A percentile compares a stretch with the other conserved stretches of the same genome.
Evolutionary conservation across 129 eudicot genomes (phyloP).

Genomic region (Sambucus nigra): DNA sequence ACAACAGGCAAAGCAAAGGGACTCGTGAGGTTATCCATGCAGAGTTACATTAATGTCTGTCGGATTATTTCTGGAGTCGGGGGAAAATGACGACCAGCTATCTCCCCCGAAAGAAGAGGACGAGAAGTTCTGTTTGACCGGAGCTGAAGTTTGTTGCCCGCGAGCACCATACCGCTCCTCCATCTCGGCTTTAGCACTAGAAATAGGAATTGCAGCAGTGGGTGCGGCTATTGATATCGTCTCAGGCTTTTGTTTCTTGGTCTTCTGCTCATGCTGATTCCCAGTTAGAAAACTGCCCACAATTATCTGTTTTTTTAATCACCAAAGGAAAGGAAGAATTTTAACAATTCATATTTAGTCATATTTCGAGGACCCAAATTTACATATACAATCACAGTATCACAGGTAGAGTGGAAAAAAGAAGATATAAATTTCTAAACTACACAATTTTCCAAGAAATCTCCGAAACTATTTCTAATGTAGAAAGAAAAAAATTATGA

Average conservation of each 20-base stretch:
- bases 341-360: background rate
- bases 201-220: slow-evolving; percentile 24
- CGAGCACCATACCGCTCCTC: slow-evolving; percentile 35
- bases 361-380: too few species aligned
- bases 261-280: slow-evolving; percentile 63
- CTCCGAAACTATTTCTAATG: too few species aligned
- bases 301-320: slow-evolving; percentile 51
- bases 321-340: background rate
- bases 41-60: slow-evolving; percentile 53
- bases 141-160: slow-evolving; percentile 9
- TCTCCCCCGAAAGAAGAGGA: slow-evolving; percentile 51
- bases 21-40: slow-evolving; percentile 27
- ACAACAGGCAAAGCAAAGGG: too few species aligned
- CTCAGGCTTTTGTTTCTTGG: slow-evolving; percentile 49
- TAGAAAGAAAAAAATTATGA: too few species aligned
- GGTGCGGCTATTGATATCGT: slow-evolving; percentile 24
- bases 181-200: slow-evolving; percentile 31
- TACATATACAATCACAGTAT: too few species aligned
- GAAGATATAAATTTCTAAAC: too few species aligned
- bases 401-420: too few species aligned
- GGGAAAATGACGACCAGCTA: slow-evolving; percentile 44
- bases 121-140: slow-evolving; percentile 21
- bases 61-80: slow-evolving; percentile 45
- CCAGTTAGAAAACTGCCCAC: slow-evolving; percentile 73
- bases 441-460: too few species aligned